Evolutionary conservation across 1,284 basidiomycete species (phyloP), one percentile per base, ranked within the genome.

Genomic region (Apiotrichum brassicae): DNA sequence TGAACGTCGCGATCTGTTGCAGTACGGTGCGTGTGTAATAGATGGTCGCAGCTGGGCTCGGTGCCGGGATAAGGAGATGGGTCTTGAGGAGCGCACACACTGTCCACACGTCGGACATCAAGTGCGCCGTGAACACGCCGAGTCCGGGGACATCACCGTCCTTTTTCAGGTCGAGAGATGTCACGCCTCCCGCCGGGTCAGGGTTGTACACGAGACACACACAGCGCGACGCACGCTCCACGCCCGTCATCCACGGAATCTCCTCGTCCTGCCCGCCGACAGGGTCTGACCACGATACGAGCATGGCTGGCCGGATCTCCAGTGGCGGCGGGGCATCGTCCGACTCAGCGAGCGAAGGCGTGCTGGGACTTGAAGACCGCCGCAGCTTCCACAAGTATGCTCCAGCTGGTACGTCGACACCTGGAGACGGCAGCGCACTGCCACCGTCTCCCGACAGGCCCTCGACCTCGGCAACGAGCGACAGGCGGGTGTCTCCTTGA

Each of bases 51-150:
- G 34, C 45, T 13, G 64, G 61, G 8, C 50, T 39, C 0, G 64
- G 63, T 13, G 43, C 44, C 19, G 60, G 54, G 14, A 57, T 38
- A 19, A 38, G 45, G 11, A 67, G 28, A 9, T 43, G 41, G 6
- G 57, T 56, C 18, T 53, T 48, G 18, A 70, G 49, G 25, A 62
- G 52, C 2, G 60, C 59, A 26, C 65, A 61, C 11, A 68, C 63
- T 0, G 65, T 62, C 57, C 63, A 68, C 63, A 53, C 43, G 23
- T 53, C 39, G 6, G 55, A 51, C 25, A 42, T 20, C 39, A 44
- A 47, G 23, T 46, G 49, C 6, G 48, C 26, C 6, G 47, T 43
- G 24, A 57, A 48, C n/a, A 47, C n/a, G 1, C 51, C 51, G 9
- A 57, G 28, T 1, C 46, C 51, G 4, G 36, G 25, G 6, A 57